phyloP scores from a whole-genome alignment of 345 rosid genomes.

The Draba incana region DNA sequence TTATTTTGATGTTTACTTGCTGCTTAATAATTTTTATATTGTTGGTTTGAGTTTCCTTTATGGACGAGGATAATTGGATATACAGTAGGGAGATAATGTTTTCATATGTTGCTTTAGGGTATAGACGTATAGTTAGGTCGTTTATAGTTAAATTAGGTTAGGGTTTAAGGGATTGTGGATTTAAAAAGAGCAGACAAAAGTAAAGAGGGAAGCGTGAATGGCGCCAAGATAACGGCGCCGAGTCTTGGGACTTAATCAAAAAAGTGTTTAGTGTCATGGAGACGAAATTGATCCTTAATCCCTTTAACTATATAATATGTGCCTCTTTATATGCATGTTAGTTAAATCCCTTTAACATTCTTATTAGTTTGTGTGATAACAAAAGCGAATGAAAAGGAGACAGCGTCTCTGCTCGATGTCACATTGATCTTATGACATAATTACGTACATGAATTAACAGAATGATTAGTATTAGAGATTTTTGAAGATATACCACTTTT shows the following conservation, averaged over 20 bases:
- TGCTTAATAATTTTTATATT: not conserved
- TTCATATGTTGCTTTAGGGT: slow-evolving; percentile 21
- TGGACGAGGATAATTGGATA: not conserved
- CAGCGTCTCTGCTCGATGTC: slow-evolving; percentile 41
- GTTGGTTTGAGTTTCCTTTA: not conserved
- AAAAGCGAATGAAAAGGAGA: slow-evolving; percentile 30
- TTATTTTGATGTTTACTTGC: not conserved
- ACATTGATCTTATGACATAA: slow-evolving; percentile 12
- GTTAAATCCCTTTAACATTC: slow-evolving; percentile 6
- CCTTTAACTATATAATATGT: not conserved
- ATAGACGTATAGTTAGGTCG: slow-evolving; percentile 30
- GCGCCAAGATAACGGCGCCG: slow-evolving; percentile 46
- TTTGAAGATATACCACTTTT: too few species aligned
- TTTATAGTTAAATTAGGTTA: slow-evolving; percentile 36
- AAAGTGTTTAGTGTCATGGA: slow-evolving; percentile 30
- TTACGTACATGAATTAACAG: not conserved
- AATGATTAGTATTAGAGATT: slow-evolving; percentile 8
- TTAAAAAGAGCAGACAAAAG: slow-evolving; percentile 19
- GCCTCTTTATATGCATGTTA: slow-evolving; percentile 29
- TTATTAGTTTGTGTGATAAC: slow-evolving; percentile 9
- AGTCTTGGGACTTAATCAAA: slow-evolving; percentile 38
- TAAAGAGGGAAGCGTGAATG: slow-evolving; percentile 36
- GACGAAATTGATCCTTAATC: slow-evolving; percentile 41
- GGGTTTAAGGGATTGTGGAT: not conserved
- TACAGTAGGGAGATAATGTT: not conserved